Conservation (phyloP, 2,329 filamentous ascomycete genomes). For the Talaromyces pinophilus region DNA sequence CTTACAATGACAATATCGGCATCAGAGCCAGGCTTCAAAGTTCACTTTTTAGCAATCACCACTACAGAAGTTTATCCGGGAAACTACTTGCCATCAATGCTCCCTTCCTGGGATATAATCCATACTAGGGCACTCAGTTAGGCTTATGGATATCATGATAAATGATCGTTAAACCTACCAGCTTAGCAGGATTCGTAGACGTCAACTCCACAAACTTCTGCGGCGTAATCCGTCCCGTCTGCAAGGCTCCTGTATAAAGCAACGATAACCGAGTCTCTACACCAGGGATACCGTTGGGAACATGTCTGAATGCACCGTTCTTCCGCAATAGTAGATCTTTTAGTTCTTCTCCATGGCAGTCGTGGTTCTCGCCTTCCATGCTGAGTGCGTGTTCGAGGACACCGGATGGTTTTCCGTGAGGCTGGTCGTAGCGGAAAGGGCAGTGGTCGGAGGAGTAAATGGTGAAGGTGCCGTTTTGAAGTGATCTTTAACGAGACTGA, state of each 20-base stretch:
- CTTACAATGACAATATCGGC: constrained; percentile 45
- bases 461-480: constrained; percentile 58
- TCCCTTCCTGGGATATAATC: constrained; percentile 43
- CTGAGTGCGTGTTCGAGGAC: constrained; percentile 48
- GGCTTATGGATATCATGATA: not conserved
- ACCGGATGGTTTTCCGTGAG: constrained; percentile 52
- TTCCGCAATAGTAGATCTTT: not conserved
- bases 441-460: constrained; percentile 54
- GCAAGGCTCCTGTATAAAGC: constrained; percentile 27
- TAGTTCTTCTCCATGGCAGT: not conserved
- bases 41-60: not conserved
- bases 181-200: constrained; percentile 46
- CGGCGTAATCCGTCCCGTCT: constrained; percentile 33
- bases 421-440: constrained; percentile 53
- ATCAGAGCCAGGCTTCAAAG: constrained; percentile 38
- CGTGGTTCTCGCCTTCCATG: not conserved
- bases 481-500: too few relatives aligned
- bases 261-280: constrained; percentile 44
- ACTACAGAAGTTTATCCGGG: too few relatives aligned
- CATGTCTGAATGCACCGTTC: constrained; percentile 54
- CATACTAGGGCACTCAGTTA: constrained; percentile 32
- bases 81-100: constrained; percentile 32
- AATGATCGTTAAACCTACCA: constrained; percentile 23
- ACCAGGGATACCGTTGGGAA: constrained; percentile 46
- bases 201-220: constrained; percentile 49